phyloP scores from a whole-genome alignment of 2,329 filamentous ascomycete genomes.

The Cadophora luteo-olivacea region DNA sequence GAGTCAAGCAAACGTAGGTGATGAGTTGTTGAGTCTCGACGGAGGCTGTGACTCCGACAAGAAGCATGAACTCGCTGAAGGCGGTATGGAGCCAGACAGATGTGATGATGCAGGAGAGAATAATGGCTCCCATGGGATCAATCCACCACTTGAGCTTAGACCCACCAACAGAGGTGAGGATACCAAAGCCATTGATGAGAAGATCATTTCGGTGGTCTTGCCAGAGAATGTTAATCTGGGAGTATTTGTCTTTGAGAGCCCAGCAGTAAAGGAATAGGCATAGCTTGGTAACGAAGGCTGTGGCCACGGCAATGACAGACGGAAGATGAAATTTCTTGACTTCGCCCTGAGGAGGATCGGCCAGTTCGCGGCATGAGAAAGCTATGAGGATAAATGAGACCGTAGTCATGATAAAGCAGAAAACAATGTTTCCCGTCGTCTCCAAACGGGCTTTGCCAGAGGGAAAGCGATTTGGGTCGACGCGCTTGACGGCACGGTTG shows the following conservation, averaged over 20 bases:
- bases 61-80: slow-evolving; percentile 85
- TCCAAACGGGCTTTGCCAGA: slow-evolving; percentile 94
- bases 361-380: slow-evolving; percentile 78
- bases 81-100: slow-evolving; percentile 84
- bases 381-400: slow-evolving; percentile 94
- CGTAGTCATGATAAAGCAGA: slow-evolving; percentile 94
- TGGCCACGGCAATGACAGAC: slow-evolving; percentile 81
- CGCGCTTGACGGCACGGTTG: slow-evolving; percentile 84
- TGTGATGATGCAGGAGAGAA: slow-evolving; percentile 80
- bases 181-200: slow-evolving; percentile 93
- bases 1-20: slow-evolving; percentile 95
- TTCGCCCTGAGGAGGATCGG: slow-evolving; percentile 52
- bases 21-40: slow-evolving; percentile 90
- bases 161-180: slow-evolving; percentile 90
- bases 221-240: slow-evolving; percentile 90
- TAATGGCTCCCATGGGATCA: slow-evolving; percentile 88
- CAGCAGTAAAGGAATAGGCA: slow-evolving; percentile 89
- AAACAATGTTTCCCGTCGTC: slow-evolving; percentile 93
- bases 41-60: slow-evolving; percentile 88
- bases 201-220: slow-evolving; percentile 97
- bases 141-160: slow-evolving; percentile 93
- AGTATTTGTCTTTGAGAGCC: slow-evolving; percentile 88
- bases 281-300: slow-evolving; percentile 87
- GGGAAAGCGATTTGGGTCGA: slow-evolving; percentile 86
- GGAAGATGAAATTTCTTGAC: slow-evolving; percentile 76